Evolutionary conservation across 2,329 filamentous ascomycete species (phyloP), one percentile per base, ranked within the genome.

Genomic region (Paracamarosporium sp.): DNA sequence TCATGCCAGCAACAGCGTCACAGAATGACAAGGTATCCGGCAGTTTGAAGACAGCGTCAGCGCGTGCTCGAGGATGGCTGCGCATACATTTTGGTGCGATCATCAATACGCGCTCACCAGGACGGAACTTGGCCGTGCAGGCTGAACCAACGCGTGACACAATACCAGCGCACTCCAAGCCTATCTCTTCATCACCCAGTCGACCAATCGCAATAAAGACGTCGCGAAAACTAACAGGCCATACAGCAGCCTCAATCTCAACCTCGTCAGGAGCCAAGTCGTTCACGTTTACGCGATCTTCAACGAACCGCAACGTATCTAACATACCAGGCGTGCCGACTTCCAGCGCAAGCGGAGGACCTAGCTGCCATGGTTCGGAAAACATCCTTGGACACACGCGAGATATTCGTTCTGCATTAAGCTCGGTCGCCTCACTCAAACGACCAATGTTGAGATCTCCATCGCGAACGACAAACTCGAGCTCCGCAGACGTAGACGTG

Each of bases 201-300:
- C 76, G 71, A 6, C 76, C 76, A 17, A 63, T 44, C 0, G 58
- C 54, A 9, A 59, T 30, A 20, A 67, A 46, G n/a, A 64, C 31
- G 41, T 67, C 64, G 8, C 50, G 47, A 45, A 62, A 65, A 20
- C 54, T 61, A 22, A 63, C 30, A 17, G 56, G 59, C 31, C 30
- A 30, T 6, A 50, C 53, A 47, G 46, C 56, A 24, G 41, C 47
- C 45, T 59, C 54, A 15, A 55, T 28, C 17, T 62, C 57, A n/a
- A 53, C 54, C 40, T 53, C 59, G 24, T 51, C 50, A 25, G 51
- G 55, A 27, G 25, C 55, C 31, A 60, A 45, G 13, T 50, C 24
- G 15, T 54, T 27, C 38, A n/a, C 55, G 31, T 40, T 31, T 46
- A 44, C 43, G 28, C 33, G 46, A 50, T 30, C 53, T 53, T 47